phyloP scores from a whole-genome alignment of 1,284 basidiomycete species.

The Cutaneotrichosporon arboriforme region DNA sequence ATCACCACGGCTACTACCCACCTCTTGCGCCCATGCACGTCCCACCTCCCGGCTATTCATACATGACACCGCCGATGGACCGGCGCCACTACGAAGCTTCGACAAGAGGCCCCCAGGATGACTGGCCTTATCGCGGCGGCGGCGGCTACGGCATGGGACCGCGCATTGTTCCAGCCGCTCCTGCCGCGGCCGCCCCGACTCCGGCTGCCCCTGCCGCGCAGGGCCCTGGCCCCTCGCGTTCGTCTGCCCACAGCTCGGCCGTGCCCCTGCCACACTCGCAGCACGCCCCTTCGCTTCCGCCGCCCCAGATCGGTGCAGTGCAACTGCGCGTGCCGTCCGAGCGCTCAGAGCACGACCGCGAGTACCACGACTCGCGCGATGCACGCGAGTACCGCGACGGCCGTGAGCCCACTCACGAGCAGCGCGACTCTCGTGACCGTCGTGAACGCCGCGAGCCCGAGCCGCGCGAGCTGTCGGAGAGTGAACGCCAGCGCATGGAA shows the following conservation, averaged over 20 bases:
- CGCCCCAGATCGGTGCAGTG: background rate
- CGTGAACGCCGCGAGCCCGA: background rate
- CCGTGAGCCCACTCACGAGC: background rate
- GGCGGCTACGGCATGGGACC: no score
- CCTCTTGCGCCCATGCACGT: background rate
- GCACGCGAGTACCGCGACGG: background rate
- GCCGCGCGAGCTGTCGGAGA: background rate
- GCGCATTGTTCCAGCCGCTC: no score
- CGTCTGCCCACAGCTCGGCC: background rate
- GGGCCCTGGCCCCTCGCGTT: background rate
- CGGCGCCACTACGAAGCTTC: background rate
- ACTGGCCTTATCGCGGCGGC: background rate
- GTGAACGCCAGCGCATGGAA: background rate
- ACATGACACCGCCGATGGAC: background rate
- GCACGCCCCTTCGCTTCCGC: background rate
- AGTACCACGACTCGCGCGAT: background rate
- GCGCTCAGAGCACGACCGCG: background rate
- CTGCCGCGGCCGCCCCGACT: no score
- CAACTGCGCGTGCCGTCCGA: background rate
- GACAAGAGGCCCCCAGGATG: background rate
- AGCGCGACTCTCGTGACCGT: background rate
- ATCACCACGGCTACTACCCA: constrained; percentile 3
- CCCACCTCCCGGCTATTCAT: background rate
- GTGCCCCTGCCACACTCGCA: background rate
- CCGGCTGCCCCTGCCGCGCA: background rate